phyloP scores from a whole-genome alignment of 2,329 filamentous ascomycete genomes.

The Decorospora gaudefroyi region DNA sequence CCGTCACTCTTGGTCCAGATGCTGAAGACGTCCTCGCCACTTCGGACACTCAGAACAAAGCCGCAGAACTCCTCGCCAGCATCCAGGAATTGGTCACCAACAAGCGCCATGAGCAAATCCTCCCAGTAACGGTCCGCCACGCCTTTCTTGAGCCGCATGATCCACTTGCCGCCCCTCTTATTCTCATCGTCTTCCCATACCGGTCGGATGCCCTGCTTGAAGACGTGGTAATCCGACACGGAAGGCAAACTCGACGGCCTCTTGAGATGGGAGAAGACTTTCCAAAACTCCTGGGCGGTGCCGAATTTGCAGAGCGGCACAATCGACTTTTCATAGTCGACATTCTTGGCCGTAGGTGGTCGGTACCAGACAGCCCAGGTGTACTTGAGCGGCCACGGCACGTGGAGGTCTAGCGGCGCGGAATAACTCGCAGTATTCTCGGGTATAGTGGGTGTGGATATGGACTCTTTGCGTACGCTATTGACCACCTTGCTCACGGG shows the following conservation, averaged over 20 bases:
- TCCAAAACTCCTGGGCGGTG: slow-evolving; percentile 89
- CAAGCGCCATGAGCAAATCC: slow-evolving; percentile 83
- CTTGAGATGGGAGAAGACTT: slow-evolving; percentile 85
- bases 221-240: slow-evolving; percentile 97
- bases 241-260: slow-evolving; percentile 84
- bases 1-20: slow-evolving; percentile 97
- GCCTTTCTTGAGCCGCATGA: slow-evolving; percentile 94
- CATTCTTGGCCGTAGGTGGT: slow-evolving; percentile 93
- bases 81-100: slow-evolving; percentile 93
- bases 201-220: slow-evolving; percentile 92
- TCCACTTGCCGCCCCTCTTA: slow-evolving; percentile 95
- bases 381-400: slow-evolving; percentile 69
- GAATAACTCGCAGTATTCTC: slow-evolving; percentile 48
- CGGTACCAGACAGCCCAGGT: slow-evolving; percentile 98
- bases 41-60: slow-evolving; percentile 89
- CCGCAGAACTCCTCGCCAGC: slow-evolving; percentile 94
- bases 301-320: slow-evolving; percentile 81
- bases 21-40: slow-evolving; percentile 94
- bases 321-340: slow-evolving; percentile 97
- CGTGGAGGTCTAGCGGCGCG: slow-evolving; percentile 45
- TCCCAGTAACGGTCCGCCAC: slow-evolving; percentile 98
- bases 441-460: slow-evolving; percentile 29
- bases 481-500: slow-evolving; percentile 40
- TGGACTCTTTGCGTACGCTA: slow-evolving; percentile 44
- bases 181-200: slow-evolving; percentile 99